Evolutionary conservation across 2,329 filamentous ascomycete genomes (phyloP).

Genomic region (Neodidymelliopsis sp.): DNA sequence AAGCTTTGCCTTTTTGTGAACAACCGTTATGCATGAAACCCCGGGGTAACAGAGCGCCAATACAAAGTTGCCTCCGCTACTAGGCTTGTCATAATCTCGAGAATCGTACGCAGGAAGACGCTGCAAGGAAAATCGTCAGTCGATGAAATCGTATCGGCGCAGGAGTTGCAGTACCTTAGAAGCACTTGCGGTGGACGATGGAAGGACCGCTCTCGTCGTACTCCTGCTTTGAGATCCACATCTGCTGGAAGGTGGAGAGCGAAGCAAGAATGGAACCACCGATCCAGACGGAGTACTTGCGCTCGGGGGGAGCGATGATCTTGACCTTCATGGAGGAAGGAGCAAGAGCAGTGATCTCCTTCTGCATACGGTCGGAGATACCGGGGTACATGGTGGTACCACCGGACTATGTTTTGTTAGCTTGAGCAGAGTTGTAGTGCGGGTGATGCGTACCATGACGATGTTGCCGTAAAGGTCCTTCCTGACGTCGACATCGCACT

Average conservation of each 20-base stretch:
- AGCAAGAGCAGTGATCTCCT: slow-evolving; percentile 99
- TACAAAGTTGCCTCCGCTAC: slow-evolving; percentile 46
- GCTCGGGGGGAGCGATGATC: slow-evolving; percentile 99
- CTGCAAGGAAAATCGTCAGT: slow-evolving; percentile 37
- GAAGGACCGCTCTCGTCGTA: slow-evolving; percentile 99
- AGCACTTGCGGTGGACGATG: slow-evolving; percentile 99
- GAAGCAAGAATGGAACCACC: slow-evolving; percentile 99
- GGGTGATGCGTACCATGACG: slow-evolving; percentile 83
- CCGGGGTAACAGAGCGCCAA: slow-evolving; percentile 47
- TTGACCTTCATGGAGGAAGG: slow-evolving; percentile 99
- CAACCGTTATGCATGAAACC: slow-evolving; percentile 46
- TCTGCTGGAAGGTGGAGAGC: slow-evolving; percentile 99
- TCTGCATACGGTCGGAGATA: slow-evolving; percentile 99
- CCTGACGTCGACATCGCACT: slow-evolving; percentile 99
- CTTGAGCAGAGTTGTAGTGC: slow-evolving; percentile 12
- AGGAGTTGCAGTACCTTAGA: slow-evolving; percentile 74
- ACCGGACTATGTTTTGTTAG: slow-evolving; percentile 77
- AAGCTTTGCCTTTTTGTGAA: slow-evolving; percentile 51
- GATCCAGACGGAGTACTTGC: slow-evolving; percentile 99
- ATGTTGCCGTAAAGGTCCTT: slow-evolving; percentile 99
- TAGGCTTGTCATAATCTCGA: slow-evolving; percentile 49
- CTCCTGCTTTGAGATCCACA: slow-evolving; percentile 99
- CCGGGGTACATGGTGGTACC: slow-evolving; percentile 99
- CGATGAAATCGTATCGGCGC: slow-evolving; percentile 11
- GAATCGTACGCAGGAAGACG: slow-evolving; percentile 45